Evolutionary conservation across 2,329 filamentous ascomycete genomes (phyloP), one percentile per base, ranked within the genome.

Genomic region (Nigrograna mackinnonii): DNA sequence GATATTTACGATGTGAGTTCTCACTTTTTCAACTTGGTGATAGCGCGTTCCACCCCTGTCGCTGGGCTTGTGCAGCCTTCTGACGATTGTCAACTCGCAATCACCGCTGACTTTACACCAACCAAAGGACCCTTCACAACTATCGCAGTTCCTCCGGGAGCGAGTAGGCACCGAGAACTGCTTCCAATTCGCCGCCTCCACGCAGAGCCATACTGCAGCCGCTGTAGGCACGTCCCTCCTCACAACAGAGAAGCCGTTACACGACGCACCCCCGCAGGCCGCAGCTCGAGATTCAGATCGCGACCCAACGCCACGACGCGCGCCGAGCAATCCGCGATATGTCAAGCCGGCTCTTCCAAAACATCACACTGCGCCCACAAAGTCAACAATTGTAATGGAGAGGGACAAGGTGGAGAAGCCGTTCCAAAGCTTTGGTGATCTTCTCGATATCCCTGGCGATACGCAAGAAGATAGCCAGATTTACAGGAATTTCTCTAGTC

Each of bases 381-480:
- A 39, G 14, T 56, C 53, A 14, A 54, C 37, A 16, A 44, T 52
- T 24, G 43, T 57, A 37, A 54, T n/a, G 16, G 49, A 61, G 34
- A 35, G 41, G 6, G 49, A 47, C 13, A 42, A 40, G 30, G 50
- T 42, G 14, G 43, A 34, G 28, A 68, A 52, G 21, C 65, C 65
- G 60, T 43, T 52, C 41, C 52, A 58, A 21, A 70, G 68, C 22
- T 75, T 74, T 46, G 68, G 57, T 22, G 68, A 58, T 35, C 51
- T 47, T 13, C 62, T 64, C 37, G 66, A 66, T 43, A 55, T 49
- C 14, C 60, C 61, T 2, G 73, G 72, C 37, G 74, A 77, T 46
- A 77, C 74, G 1, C 74, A 77, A 57, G 66, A 68, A 18, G 71
- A 73, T 40, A 73, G 72, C 39, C 74, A 77, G 49, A 68, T 75